phyloP scores from a whole-genome alignment of 345 rosid species.

The Citrus medica region DNA sequence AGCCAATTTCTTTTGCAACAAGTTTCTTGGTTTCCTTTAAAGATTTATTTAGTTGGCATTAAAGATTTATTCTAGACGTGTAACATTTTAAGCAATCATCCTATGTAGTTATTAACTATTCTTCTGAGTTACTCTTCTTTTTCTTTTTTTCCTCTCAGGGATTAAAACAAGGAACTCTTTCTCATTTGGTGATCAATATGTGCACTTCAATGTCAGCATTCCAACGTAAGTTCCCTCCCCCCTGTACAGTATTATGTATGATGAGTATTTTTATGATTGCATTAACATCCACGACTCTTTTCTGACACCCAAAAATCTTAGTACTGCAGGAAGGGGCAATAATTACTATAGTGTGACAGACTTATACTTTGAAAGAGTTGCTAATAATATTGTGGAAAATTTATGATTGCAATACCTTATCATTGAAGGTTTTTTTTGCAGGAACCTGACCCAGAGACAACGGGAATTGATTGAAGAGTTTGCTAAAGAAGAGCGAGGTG shows the following conservation, averaged over 20 bases:
- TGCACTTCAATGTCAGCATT: conserved; percentile 89
- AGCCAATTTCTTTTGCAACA: background rate
- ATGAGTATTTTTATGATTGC: background rate
- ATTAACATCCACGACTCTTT: background rate
- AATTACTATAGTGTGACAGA: background rate
- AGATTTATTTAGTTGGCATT: background rate
- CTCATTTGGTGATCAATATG: conserved; percentile 83
- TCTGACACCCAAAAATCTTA: background rate
- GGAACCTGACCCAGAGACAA: conserved; percentile 78
- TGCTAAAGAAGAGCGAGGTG: conserved; percentile 86
- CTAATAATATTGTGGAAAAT: too few relatives aligned
- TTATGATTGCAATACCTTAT: background rate
- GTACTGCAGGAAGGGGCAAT: background rate
- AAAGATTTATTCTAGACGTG: background rate
- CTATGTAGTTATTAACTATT: background rate
- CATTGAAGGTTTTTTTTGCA: conserved; percentile 21
- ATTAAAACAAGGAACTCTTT: conserved; percentile 73
- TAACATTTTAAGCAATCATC: background rate
- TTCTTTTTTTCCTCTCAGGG: conserved; percentile 35
- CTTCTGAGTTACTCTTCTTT: background rate
- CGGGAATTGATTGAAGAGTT: conserved; percentile 90
- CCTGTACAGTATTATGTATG: background rate
- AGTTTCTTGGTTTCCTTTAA: background rate
- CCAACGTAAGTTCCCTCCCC: conserved; percentile 56
- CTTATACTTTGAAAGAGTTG: background rate